These are phyloP conservation scores for Hortiboletus campestris DNA, from an alignment of 768 basidiomycete species.

Conservation along the genomic window DNA sequence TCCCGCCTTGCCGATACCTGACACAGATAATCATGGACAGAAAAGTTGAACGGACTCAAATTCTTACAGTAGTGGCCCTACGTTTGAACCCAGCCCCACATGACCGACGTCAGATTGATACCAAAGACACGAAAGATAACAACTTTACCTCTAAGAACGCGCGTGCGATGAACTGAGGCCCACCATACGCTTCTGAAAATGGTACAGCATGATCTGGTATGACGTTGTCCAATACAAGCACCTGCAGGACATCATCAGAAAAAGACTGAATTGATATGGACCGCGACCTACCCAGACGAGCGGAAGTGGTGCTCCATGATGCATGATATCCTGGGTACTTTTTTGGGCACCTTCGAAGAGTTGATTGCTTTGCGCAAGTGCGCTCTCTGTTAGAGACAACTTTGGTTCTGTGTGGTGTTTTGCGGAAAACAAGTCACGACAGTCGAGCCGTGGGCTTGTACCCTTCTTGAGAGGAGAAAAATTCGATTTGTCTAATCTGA, in stretches of 20 bases:
- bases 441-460: conserved; percentile 16
- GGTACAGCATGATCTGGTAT: conserved; percentile 31
- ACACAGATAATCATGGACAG: neutral
- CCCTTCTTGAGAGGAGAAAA: conserved; percentile 19
- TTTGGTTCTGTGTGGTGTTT: neutral
- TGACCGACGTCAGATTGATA: neutral
- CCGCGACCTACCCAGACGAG: conserved; percentile 24
- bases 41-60: neutral
- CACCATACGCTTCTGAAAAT: conserved; percentile 24
- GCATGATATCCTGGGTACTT: conserved; percentile 11
- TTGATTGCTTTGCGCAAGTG: neutral
- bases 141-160: conserved; percentile 24
- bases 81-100: neutral
- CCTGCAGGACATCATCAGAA: conserved; percentile 5
- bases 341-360: conserved; percentile 1
- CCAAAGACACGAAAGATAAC: neutral
- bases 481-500: conserved; percentile 10
- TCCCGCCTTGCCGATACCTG: conserved; percentile 28
- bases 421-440: conserved; percentile 17
- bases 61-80: conserved; percentile 29
- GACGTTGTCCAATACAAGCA: conserved; percentile 26
- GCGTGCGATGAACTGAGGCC: conserved; percentile 28
- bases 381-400: neutral
- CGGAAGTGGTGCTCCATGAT: conserved; percentile 26
- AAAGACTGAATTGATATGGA: too few relatives aligned